A percentile compares a stretch with the other conserved stretches of the same genome.
phyloP scores from a whole-genome alignment of 2,329 filamentous ascomycete species.

The Fusarium sp. region DNA sequence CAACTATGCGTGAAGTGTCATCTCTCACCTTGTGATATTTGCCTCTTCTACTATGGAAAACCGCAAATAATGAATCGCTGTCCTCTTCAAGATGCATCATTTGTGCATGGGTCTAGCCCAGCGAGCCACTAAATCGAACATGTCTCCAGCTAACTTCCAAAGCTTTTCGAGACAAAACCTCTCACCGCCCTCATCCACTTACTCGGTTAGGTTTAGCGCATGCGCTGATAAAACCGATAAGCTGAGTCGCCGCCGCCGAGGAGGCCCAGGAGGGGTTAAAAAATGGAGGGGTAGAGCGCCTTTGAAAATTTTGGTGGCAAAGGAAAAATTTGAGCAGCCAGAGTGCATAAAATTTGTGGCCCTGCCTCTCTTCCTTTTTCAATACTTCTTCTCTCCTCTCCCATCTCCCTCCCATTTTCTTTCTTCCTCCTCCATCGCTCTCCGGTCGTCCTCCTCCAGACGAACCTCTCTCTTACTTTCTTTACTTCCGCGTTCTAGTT shows the following conservation, averaged over 20 bases:
- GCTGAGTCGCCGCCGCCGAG: slow-evolving; percentile 47
- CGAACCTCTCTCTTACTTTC: slow-evolving; percentile 52
- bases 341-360: slow-evolving; percentile 46
- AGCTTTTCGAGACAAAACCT: slow-evolving; percentile 26
- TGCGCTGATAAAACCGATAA: slow-evolving; percentile 51
- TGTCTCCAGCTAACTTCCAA: slow-evolving; percentile 30
- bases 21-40: slow-evolving; percentile 17
- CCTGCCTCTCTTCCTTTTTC: slow-evolving; percentile 50
- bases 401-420: slow-evolving; percentile 50
- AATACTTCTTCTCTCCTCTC: slow-evolving; percentile 42
- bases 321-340: slow-evolving; percentile 44
- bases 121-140: slow-evolving; percentile 31
- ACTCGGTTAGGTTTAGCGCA: slow-evolving; percentile 36
- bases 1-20: neutral
- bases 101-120: slow-evolving; percentile 43
- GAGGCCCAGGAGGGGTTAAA: slow-evolving; percentile 34
- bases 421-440: slow-evolving; percentile 52
- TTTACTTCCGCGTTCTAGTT: slow-evolving; percentile 45
- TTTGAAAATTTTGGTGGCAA: slow-evolving; percentile 32
- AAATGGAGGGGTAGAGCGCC: slow-evolving; percentile 45
- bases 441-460: slow-evolving; percentile 60
- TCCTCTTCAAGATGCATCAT: slow-evolving; percentile 32
- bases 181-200: slow-evolving; percentile 48
- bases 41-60: slow-evolving; percentile 9
- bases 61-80: slow-evolving; percentile 29